These are phyloP conservation scores for Globisporangium ultimum DNA, from an alignment of 352 stramenopile genomes.

Conservation along the genomic window DNA sequence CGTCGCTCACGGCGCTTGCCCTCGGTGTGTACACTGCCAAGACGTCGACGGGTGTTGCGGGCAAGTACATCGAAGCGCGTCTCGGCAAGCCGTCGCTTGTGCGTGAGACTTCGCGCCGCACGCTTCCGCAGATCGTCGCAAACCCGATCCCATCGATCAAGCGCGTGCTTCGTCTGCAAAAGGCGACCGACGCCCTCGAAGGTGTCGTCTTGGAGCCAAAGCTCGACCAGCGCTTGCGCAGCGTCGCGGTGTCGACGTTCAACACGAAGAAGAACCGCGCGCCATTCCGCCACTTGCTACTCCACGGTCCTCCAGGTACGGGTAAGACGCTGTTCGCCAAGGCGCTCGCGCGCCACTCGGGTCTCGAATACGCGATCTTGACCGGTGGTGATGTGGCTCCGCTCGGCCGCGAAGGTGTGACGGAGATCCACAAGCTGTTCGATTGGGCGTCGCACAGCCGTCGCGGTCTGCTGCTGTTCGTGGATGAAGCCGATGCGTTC, in stretches of 20 bases:
- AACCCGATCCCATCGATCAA: conserved; percentile 88
- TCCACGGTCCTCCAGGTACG: conserved; percentile 97
- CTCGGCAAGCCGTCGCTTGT: conserved; percentile 98
- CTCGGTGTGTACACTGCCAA: conserved; percentile 96
- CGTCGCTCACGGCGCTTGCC: conserved; percentile 92
- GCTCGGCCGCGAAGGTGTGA: conserved; percentile 96
- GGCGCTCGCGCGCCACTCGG: conserved; percentile 93
- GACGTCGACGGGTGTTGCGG: conserved; percentile 90
- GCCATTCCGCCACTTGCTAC: conserved; percentile 97
- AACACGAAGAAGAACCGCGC: conserved; percentile 99
- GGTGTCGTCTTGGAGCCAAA: conserved; percentile 93
- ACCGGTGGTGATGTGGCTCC: conserved; percentile 98
- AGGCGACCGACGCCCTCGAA: conserved; percentile 92
- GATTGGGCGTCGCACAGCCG: conserved; percentile 97
- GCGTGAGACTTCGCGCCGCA: conserved; percentile 94
- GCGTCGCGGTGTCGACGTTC: conserved; percentile 95
- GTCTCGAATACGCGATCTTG: conserved; percentile 98
- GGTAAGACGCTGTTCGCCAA: conserved; percentile 99
- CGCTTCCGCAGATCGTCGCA: conserved; percentile 71
- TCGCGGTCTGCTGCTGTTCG: conserved; percentile 96
- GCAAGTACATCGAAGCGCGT: conserved; percentile 94
- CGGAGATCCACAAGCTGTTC: conserved; percentile 99
- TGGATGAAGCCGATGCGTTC: conserved; percentile 99
- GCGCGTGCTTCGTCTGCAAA: conserved; percentile 85
- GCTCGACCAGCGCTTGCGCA: conserved; percentile 92